These are phyloP conservation scores for Diversispora epigaea DNA, from an alignment of 192 early-diverging fungal species.

Conservation along the genomic window DNA sequence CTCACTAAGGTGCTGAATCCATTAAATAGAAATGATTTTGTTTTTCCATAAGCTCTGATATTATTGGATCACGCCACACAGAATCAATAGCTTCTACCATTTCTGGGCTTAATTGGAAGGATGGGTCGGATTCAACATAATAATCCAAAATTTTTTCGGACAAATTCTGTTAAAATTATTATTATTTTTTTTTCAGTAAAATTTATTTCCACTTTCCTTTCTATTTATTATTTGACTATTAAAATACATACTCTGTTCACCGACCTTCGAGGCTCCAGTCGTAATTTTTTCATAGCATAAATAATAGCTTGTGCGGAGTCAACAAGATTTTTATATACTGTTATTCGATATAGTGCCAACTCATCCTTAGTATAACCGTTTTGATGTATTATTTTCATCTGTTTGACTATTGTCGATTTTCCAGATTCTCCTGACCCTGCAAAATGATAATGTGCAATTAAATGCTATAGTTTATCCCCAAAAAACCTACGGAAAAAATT, in stretches of 20 bases:
- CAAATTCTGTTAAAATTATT: conserved; percentile 13
- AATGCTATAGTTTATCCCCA: neutral
- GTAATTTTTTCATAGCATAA: conserved; percentile 65
- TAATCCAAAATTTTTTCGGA: conserved; percentile 46
- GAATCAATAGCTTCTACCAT: conserved; percentile 69
- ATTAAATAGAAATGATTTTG: conserved; percentile 86
- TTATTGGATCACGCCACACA: conserved; percentile 72
- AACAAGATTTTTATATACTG: conserved; percentile 84
- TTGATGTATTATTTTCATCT: conserved; percentile 97
- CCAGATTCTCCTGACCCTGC: conserved; percentile 90
- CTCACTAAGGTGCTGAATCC: conserved; percentile 89
- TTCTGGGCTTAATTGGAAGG: conserved; percentile 57
- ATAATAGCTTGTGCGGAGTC: conserved; percentile 80
- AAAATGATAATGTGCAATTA: conserved; percentile 14
- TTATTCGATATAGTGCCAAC: conserved; percentile 68
- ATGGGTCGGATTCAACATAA: conserved; percentile 55
- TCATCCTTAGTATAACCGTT: conserved; percentile 85
- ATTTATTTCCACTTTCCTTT: too few species aligned
- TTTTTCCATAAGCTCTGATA: conserved; percentile 63
- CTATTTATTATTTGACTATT: neutral
- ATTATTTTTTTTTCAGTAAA: too few species aligned
- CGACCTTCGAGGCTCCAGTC: conserved; percentile 51
- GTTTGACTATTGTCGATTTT: conserved; percentile 94
- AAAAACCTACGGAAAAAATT: neutral
- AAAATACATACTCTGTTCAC: conserved; percentile 49